A percentile compares a stretch with the other conserved stretches of the same genome.
These are phyloP conservation scores for Kluyveromyces nonfermentans DNA, from an alignment of 805 yeast genomes.

Conservation along the genomic window DNA sequence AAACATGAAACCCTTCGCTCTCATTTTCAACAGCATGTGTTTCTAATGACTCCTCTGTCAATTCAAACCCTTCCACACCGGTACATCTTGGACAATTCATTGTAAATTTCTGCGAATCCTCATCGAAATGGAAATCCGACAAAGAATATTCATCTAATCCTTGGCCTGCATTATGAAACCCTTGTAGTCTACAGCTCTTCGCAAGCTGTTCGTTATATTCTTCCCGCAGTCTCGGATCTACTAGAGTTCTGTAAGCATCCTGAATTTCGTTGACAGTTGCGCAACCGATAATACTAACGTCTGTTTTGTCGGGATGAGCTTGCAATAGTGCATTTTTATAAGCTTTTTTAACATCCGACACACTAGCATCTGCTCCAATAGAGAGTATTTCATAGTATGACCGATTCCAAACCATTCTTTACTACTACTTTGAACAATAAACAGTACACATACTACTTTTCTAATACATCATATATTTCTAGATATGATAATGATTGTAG, in stretches of 20 bases:
- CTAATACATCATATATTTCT: no score
- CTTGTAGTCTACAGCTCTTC: conserved; percentile 25
- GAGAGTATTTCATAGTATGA: conserved; percentile 54
- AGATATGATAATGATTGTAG: no score
- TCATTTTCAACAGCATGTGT: conserved; percentile 35
- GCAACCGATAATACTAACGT: neutral
- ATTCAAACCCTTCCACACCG: conserved; percentile 39
- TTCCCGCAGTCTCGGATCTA: conserved; percentile 31
- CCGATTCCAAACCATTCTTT: neutral
- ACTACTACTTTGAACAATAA: no score
- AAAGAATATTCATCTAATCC: conserved; percentile 62
- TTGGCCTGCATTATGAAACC: conserved; percentile 40
- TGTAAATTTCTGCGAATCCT: conserved; percentile 28
- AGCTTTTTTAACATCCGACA: conserved; percentile 45
- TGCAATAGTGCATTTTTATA: conserved; percentile 51
- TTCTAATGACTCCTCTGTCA: conserved; percentile 55
- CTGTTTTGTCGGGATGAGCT: conserved; percentile 72
- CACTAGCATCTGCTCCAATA: conserved; percentile 32
- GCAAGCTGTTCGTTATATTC: conserved; percentile 45
- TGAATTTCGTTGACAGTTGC: conserved; percentile 38
- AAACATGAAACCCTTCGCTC: conserved; percentile 51
- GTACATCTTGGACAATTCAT: conserved; percentile 64
- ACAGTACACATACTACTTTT: no score
- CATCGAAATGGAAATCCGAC: conserved; percentile 46
- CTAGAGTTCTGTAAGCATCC: conserved; percentile 53